Evolutionary conservation across 192 early-diverging fungal genomes (phyloP).

Genomic region (Entophlyctis luteolus): DNA sequence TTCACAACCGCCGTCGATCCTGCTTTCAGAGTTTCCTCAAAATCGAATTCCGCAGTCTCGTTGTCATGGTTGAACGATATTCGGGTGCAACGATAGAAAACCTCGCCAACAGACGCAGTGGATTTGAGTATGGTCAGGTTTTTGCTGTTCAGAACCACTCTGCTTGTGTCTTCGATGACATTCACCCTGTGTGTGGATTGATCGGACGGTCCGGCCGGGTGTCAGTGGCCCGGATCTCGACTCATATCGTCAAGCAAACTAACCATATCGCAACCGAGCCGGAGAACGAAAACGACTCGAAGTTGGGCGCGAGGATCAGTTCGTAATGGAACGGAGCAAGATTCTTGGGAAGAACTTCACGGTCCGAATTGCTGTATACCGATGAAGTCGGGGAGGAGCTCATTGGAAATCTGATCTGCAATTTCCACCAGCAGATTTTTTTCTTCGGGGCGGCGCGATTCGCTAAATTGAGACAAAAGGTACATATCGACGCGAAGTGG

Average conservation of each 20-base stretch:
- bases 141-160: slow-evolving; percentile 3
- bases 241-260: slow-evolving; percentile 19
- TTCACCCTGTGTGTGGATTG: not conserved
- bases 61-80: slow-evolving; percentile 37
- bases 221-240: too few relatives aligned
- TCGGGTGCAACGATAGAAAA: too few relatives aligned
- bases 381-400: not conserved
- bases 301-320: slow-evolving; percentile 68
- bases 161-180: not conserved
- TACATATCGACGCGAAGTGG: too few relatives aligned
- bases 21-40: slow-evolving; percentile 38
- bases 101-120: not conserved
- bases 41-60: slow-evolving; percentile 47
- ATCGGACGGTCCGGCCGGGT: not conserved
- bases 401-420: too few relatives aligned
- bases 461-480: too few relatives aligned
- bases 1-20: slow-evolving; percentile 42
- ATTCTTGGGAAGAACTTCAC: not conserved
- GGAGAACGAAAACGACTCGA: slow-evolving; percentile 72
- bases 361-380: not conserved
- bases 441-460: too few relatives aligned
- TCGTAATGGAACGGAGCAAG: slow-evolving; percentile 70
- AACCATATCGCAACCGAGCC: slow-evolving; percentile 75
- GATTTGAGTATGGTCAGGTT: slow-evolving; percentile 10
- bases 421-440: too few relatives aligned